phyloP scores from a whole-genome alignment of 805 yeast genomes.

The Starmerella stigmatis region DNA sequence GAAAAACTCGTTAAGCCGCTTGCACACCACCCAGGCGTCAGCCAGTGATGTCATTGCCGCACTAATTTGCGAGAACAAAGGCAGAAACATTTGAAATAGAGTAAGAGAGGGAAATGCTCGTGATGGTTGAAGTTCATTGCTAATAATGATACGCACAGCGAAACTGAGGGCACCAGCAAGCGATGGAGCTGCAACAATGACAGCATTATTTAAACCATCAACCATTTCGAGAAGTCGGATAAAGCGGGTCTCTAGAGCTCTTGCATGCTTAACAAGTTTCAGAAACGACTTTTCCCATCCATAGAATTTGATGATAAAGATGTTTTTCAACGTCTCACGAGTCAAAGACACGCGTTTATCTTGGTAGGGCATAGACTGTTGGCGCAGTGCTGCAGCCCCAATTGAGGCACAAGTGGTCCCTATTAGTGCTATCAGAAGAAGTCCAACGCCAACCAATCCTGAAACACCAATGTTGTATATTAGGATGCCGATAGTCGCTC shows the following conservation, averaged over 20 bases:
- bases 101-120: constrained; percentile 20
- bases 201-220: constrained; percentile 13
- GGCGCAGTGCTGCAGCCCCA: constrained; percentile 16
- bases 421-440: constrained; percentile 32
- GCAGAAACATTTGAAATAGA: constrained; percentile 16
- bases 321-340: constrained; percentile 64
- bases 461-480: constrained; percentile 60
- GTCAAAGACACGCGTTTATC: constrained; percentile 65
- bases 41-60: constrained; percentile 36
- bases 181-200: constrained; percentile 15
- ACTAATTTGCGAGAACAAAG: constrained; percentile 31
- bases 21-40: constrained; percentile 31
- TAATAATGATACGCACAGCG: constrained; percentile 14
- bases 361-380: constrained; percentile 36
- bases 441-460: constrained; percentile 58
- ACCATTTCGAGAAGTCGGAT: constrained; percentile 16
- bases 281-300: constrained; percentile 83
- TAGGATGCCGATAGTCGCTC: constrained; percentile 50
- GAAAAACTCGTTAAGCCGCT: constrained; percentile 20
- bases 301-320: constrained; percentile 74
- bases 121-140: constrained; percentile 9
- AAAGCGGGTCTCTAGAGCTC: constrained; percentile 12
- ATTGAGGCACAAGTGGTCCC: constrained; percentile 30
- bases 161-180: constrained; percentile 18
- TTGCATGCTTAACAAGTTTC: constrained; percentile 33